phyloP scores from a whole-genome alignment of 2,329 filamentous ascomycete genomes.

The Diaporthe citriasiana region DNA sequence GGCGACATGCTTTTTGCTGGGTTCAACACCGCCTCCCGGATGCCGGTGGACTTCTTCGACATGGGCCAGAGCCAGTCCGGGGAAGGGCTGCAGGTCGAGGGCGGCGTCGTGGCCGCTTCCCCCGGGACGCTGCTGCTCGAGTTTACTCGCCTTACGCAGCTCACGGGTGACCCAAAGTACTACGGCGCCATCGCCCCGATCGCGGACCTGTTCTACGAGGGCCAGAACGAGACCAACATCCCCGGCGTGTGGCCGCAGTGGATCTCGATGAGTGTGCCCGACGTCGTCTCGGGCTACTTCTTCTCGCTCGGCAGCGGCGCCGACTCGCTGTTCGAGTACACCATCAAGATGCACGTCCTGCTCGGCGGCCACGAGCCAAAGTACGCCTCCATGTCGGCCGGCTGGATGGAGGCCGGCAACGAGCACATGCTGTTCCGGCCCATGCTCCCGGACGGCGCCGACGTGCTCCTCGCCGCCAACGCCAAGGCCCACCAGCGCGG shows the following conservation, averaged over 20 bases:
- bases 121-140: constrained; percentile 79
- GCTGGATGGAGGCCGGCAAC: constrained; percentile 71
- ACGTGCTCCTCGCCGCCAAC: constrained; percentile 72
- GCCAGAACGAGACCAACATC: constrained; percentile 75
- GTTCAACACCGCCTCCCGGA: constrained; percentile 61
- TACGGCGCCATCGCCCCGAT: constrained; percentile 79
- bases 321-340: constrained; percentile 64
- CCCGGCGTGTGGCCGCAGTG: constrained; percentile 81
- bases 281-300: constrained; percentile 51
- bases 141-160: constrained; percentile 79
- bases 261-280: constrained; percentile 70
- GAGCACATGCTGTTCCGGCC: constrained; percentile 75
- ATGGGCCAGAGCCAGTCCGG: constrained; percentile 58
- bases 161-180: constrained; percentile 80
- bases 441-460: constrained; percentile 68
- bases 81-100: constrained; percentile 51
- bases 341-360: constrained; percentile 64
- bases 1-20: constrained; percentile 61
- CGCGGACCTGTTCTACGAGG: constrained; percentile 74
- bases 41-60: constrained; percentile 63
- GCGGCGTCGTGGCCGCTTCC: constrained; percentile 58
- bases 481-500: constrained; percentile 45
- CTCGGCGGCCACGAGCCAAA: constrained; percentile 70
- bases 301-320: constrained; percentile 55
- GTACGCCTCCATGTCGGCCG: constrained; percentile 73